Percentiles rank a stretch among this genome's conserved stretches.
These are phyloP conservation scores for Phialocephala subalpina DNA, from an alignment of 2,329 filamentous ascomycete genomes.

Conservation along the genomic window DNA sequence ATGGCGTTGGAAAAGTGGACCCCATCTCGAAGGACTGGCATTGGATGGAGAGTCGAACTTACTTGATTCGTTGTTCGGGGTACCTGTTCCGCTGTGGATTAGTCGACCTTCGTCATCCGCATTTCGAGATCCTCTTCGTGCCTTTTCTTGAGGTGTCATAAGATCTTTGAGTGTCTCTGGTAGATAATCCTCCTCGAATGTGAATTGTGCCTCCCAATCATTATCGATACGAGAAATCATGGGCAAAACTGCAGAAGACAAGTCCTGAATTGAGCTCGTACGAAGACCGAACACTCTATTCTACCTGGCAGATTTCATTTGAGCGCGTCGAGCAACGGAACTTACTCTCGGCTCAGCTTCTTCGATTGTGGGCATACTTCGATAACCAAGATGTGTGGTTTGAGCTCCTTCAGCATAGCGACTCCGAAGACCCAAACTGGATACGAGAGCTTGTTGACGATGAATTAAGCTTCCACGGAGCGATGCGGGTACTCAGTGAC, in stretches of 20 bases:
- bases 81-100: slow-evolving; percentile 50
- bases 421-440: slow-evolving; percentile 14
- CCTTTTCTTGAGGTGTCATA: slow-evolving; percentile 72
- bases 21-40: slow-evolving; percentile 68
- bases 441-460: slow-evolving; percentile 20
- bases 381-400: slow-evolving; percentile 26
- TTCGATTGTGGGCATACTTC: slow-evolving; percentile 23
- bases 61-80: slow-evolving; percentile 53
- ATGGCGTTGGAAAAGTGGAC: slow-evolving; percentile 65
- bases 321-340: slow-evolving; percentile 19
- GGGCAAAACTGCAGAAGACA: no score
- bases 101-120: slow-evolving; percentile 59
- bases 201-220: slow-evolving; percentile 74
- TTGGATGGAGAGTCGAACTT: slow-evolving; percentile 69
- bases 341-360: slow-evolving; percentile 14
- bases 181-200: slow-evolving; percentile 89
- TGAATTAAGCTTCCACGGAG: slow-evolving; percentile 19
- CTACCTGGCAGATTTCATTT: slow-evolving; percentile 25
- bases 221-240: no score
- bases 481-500: slow-evolving; percentile 17
- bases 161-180: slow-evolving; percentile 75
- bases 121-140: slow-evolving; percentile 66
- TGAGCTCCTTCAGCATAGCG: slow-evolving; percentile 20
- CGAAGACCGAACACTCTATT: slow-evolving; percentile 24
- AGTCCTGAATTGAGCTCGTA: slow-evolving; percentile 21